Evolutionary conservation across 2,329 filamentous ascomycete species (phyloP).

Genomic region (Trichoderma pleuroti): DNA sequence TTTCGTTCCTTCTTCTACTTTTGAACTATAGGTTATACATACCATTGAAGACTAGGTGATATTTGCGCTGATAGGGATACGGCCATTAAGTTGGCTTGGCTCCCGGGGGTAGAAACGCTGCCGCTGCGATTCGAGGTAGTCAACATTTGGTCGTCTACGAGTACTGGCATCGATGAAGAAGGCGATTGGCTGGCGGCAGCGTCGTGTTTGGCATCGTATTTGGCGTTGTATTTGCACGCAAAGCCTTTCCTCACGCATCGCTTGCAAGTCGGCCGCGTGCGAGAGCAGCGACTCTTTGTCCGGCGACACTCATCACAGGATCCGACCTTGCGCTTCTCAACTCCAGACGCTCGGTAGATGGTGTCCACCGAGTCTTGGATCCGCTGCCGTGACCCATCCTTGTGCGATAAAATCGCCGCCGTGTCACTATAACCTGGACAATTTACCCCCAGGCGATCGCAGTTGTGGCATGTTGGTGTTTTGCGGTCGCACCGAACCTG

Average conservation of each 20-base stretch:
- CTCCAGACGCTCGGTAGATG: constrained; percentile 9
- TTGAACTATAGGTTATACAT: neutral
- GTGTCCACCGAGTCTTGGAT: constrained; percentile 8
- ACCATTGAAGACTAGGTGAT: neutral
- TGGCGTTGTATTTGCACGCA: constrained; percentile 8
- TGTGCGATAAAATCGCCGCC: neutral
- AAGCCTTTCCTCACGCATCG: constrained; percentile 6
- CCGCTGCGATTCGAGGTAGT: neutral
- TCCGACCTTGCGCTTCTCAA: constrained; percentile 12
- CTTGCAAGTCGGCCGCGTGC: neutral
- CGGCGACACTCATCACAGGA: constrained; percentile 10
- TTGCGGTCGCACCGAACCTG: constrained; percentile 16
- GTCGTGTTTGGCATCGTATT: constrained; percentile 8
- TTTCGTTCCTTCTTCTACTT: too few species aligned
- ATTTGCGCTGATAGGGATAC: neutral
- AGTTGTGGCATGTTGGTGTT: constrained; percentile 8
- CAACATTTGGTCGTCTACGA: neutral
- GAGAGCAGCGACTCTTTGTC: constrained; percentile 12
- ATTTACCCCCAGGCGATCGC: constrained; percentile 9
- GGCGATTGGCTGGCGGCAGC: neutral
- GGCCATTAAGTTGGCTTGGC: neutral
- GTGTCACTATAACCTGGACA: constrained; percentile 12
- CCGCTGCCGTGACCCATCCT: constrained; percentile 3
- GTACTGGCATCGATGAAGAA: neutral
- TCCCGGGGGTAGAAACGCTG: neutral